phyloP scores from a whole-genome alignment of 352 stramenopile species.

The Globisporangium splendens region DNA sequence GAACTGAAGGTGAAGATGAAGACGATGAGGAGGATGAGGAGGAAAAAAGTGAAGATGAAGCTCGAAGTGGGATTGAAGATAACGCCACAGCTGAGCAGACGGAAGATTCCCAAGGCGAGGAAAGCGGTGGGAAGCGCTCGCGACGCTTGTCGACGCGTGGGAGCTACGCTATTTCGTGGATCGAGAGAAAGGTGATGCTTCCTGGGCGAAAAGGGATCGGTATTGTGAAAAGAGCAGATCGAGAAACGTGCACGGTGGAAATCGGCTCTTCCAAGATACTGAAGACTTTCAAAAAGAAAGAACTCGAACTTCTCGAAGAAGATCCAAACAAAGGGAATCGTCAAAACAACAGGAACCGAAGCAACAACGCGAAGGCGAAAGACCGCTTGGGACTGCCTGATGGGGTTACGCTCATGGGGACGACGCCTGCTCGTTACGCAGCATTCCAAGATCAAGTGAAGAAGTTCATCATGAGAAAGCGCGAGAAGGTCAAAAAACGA shows the following conservation, averaged over 20 bases:
- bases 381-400: conserved; percentile 69
- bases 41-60: conserved; percentile 56
- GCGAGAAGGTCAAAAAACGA: conserved; percentile 81
- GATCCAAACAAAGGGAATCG: conserved; percentile 47
- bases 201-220: conserved; percentile 72
- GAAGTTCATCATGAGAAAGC: conserved; percentile 74
- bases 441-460: conserved; percentile 85
- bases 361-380: conserved; percentile 72
- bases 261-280: conserved; percentile 65
- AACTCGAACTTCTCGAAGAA: conserved; percentile 75
- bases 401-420: conserved; percentile 79
- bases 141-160: conserved; percentile 69
- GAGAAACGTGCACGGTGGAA: conserved; percentile 84
- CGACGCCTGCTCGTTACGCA: conserved; percentile 72
- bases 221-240: conserved; percentile 80
- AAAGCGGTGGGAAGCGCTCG: conserved; percentile 58
- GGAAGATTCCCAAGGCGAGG: conserved; percentile 79
- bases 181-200: conserved; percentile 79
- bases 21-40: conserved; percentile 43
- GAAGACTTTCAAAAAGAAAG: conserved; percentile 86
- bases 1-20: conserved; percentile 23
- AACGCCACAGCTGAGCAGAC: conserved; percentile 45
- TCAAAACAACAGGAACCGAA: conserved; percentile 52
- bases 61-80: conserved; percentile 53
- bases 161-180: conserved; percentile 87